phyloP scores from a whole-genome alignment of 2,329 filamentous ascomycete species.

The Paradendryphiella salina region DNA sequence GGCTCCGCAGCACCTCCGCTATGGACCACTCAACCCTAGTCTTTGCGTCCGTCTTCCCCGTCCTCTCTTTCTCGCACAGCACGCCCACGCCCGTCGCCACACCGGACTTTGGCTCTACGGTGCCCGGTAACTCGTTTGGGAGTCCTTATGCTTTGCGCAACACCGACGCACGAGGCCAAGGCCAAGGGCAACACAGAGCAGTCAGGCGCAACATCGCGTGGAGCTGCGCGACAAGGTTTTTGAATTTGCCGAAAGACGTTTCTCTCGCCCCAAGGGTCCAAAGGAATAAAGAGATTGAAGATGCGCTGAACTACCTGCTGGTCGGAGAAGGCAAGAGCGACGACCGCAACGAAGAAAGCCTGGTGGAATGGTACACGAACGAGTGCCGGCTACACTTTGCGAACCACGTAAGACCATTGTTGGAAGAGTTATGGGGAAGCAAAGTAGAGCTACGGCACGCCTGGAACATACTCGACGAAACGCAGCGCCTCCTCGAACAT shows the following conservation, averaged over 20 bases:
- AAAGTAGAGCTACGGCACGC: conserved; percentile 33
- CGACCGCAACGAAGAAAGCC: conserved; percentile 34
- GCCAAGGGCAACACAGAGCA: conserved; percentile 37
- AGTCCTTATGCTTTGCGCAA: conserved; percentile 35
- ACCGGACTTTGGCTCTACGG: conserved; percentile 49
- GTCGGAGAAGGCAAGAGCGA: conserved; percentile 39
- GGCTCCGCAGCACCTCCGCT: conserved; percentile 23
- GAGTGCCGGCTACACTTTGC: conserved; percentile 52
- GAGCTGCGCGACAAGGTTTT: conserved; percentile 52
- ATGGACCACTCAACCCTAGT: conserved; percentile 45
- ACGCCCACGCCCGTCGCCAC: conserved; percentile 52
- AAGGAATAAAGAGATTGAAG: conserved; percentile 40
- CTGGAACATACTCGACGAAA: conserved; percentile 42
- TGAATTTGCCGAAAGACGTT: conserved; percentile 42
- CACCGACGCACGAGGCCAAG: conserved; percentile 42
- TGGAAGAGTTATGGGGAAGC: conserved; percentile 39
- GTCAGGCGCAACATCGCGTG: conserved; percentile 49
- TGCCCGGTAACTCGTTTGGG: conserved; percentile 48
- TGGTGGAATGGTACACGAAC: conserved; percentile 53
- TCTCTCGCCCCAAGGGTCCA: conserved; percentile 23
- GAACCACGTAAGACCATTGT: conserved; percentile 30
- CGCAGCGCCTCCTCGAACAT: conserved; percentile 42
- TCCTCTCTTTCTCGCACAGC: conserved; percentile 47
- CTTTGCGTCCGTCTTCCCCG: conserved; percentile 53
- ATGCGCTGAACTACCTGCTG: conserved; percentile 44